A percentile compares a stretch with the other conserved stretches of the same genome.
Conservation (phyloP, 371 early-diverging fungal species). For the Syncephalastrum racemosum region DNA sequence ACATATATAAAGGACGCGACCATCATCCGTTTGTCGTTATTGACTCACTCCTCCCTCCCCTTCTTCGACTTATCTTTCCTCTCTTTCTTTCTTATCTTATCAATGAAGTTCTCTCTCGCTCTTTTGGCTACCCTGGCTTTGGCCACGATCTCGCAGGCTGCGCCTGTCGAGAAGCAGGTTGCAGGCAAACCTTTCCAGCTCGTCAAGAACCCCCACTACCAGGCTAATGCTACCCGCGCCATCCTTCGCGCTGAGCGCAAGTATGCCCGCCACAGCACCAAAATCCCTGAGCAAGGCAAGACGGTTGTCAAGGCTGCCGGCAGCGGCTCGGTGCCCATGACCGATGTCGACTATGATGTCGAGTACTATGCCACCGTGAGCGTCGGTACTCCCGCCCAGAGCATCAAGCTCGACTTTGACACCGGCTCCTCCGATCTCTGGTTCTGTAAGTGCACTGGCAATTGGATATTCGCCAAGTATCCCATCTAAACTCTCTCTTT, state of each 20-base stretch:
- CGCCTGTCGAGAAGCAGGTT: conserved; percentile 10
- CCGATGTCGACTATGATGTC: conserved; percentile 18
- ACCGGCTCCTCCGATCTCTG: conserved; percentile 72
- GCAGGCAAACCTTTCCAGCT: conserved; percentile 10
- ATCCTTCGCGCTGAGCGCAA: conserved; percentile 18
- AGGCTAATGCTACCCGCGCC: conserved; percentile 13
- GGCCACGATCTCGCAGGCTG: conserved; percentile 8
- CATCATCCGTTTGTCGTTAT: too few species aligned
- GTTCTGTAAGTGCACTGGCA: conserved; percentile 25
- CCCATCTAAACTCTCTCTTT: conserved; percentile 8
- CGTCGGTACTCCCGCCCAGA: conserved; percentile 68
- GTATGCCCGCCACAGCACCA: conserved; percentile 11
- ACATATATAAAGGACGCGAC: too few species aligned
- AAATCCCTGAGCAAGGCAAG: not conserved
- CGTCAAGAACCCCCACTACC: conserved; percentile 13
- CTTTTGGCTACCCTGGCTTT: not conserved
- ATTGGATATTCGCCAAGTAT: not conserved
- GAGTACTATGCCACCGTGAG: conserved; percentile 57
- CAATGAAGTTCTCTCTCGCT: not conserved
- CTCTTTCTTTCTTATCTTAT: too few species aligned
- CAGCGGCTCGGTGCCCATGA: conserved; percentile 20
- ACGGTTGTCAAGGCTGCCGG: conserved; percentile 4
- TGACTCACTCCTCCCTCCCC: too few species aligned
- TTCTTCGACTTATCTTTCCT: too few species aligned
- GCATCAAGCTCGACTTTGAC: conserved; percentile 67